Conservation (phyloP, 352 stramenopile genomes). For the Globisporangium nodosum region DNA sequence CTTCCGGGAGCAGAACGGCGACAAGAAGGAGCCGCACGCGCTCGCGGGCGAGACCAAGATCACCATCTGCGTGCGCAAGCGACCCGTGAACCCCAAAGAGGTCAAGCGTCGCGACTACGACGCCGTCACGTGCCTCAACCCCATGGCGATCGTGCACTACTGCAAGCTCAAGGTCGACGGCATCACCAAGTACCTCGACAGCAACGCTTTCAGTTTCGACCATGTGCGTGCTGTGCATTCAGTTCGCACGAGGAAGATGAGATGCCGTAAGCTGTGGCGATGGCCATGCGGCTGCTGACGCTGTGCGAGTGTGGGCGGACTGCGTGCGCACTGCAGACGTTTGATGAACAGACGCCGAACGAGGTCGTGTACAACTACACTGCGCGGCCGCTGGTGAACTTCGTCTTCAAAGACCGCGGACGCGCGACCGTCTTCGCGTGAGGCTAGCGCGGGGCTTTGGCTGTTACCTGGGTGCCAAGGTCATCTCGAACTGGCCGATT, state of each 20-base stretch:
- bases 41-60: slow-evolving; percentile 82
- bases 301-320: too few relatives aligned
- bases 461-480: background rate
- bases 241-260: background rate
- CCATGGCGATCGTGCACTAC: slow-evolving; percentile 93
- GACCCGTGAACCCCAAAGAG: slow-evolving; percentile 91
- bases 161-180: slow-evolving; percentile 98
- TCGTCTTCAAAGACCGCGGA: slow-evolving; percentile 89
- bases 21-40: slow-evolving; percentile 43
- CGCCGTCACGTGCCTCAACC: slow-evolving; percentile 94
- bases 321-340: slow-evolving; percentile 63
- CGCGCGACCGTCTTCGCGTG: slow-evolving; percentile 97
- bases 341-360: slow-evolving; percentile 91
- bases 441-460: background rate
- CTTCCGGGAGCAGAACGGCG: slow-evolving; percentile 75
- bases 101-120: slow-evolving; percentile 93
- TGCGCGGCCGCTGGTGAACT: slow-evolving; percentile 91
- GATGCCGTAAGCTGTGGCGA: too few relatives aligned
- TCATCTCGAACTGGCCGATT: too few relatives aligned
- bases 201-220: slow-evolving; percentile 92
- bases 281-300: background rate
- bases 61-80: slow-evolving; percentile 95
- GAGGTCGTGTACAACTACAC: slow-evolving; percentile 93
- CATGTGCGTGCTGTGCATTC: slow-evolving; percentile 27
- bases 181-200: slow-evolving; percentile 98